Conservation (phyloP, 192 early-diverging fungal genomes). For the Entomortierella beljakovae region DNA sequence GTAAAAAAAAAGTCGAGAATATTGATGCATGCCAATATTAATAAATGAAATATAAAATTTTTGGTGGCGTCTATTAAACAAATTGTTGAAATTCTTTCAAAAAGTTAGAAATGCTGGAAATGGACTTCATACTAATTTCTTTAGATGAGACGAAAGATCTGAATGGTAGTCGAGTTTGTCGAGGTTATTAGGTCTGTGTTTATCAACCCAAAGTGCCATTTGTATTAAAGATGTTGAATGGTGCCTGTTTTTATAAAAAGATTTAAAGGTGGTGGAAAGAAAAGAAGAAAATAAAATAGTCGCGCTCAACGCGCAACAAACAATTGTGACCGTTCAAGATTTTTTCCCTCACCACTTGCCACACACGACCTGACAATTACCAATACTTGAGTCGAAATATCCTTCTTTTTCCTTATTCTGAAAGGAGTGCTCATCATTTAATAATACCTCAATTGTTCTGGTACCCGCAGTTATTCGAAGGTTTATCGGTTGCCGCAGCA, state of each 20-base stretch:
- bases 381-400: no score
- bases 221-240: no score
- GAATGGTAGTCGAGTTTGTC: conserved; percentile 87
- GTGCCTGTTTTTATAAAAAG: neutral
- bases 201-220: conserved; percentile 95
- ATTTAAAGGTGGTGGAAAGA: neutral
- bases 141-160: conserved; percentile 80
- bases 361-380: no score
- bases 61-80: conserved; percentile 3
- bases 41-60: neutral
- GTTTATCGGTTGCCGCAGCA: no score
- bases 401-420: no score
- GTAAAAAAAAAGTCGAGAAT: conserved; percentile 5
- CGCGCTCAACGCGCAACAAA: no score
- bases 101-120: neutral
- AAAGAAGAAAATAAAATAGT: neutral
- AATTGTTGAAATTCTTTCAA: neutral
- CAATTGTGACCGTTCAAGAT: no score
- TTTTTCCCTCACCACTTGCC: no score
- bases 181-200: conserved; percentile 87
- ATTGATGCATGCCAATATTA: conserved; percentile 16
- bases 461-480: no score
- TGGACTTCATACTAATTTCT: conserved; percentile 69
- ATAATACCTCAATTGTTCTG: no score
- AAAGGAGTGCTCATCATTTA: no score